These are phyloP conservation scores for Paecilomyces sp. DNA, from an alignment of 2,329 filamentous ascomycete species.

Conservation along the genomic window DNA sequence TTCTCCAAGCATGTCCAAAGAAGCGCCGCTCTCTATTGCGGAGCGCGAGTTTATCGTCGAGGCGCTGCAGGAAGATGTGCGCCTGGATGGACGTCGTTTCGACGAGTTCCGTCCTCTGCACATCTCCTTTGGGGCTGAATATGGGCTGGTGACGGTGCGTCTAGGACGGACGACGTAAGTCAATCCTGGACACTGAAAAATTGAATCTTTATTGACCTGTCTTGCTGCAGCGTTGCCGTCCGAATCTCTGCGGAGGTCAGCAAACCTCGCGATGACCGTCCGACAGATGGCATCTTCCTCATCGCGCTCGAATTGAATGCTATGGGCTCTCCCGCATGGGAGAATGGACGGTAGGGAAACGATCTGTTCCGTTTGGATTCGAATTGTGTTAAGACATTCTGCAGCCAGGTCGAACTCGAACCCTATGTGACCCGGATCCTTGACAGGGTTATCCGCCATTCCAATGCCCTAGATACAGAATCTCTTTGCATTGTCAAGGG, in stretches of 20 bases:
- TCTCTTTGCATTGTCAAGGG: constrained; percentile 90
- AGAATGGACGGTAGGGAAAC: constrained; percentile 60
- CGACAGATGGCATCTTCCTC: constrained; percentile 91
- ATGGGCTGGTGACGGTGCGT: constrained; percentile 79
- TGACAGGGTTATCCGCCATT: constrained; percentile 89
- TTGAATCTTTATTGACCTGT: constrained; percentile 11
- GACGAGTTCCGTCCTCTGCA: constrained; percentile 73
- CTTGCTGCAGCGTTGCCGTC: constrained; percentile 60
- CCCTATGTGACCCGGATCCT: constrained; percentile 79
- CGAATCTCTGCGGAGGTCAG: constrained; percentile 85
- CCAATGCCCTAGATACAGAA: constrained; percentile 87
- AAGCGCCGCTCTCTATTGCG: constrained; percentile 82
- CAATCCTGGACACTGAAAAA: not conserved
- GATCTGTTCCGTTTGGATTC: constrained; percentile 1
- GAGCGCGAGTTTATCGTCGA: constrained; percentile 81
- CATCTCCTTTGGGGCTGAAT: constrained; percentile 80
- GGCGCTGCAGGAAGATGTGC: constrained; percentile 71
- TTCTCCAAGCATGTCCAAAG: constrained; percentile 66
- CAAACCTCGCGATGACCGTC: constrained; percentile 76
- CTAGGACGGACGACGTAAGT: constrained; percentile 81
- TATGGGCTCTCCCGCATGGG: constrained; percentile 86
- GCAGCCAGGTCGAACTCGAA: constrained; percentile 72
- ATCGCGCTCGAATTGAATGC: constrained; percentile 87
- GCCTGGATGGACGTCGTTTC: constrained; percentile 74
- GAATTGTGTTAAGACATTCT: not conserved